Evolutionary conservation across 768 basidiomycete species (phyloP).

Genomic region (Boletellus emodensis): DNA sequence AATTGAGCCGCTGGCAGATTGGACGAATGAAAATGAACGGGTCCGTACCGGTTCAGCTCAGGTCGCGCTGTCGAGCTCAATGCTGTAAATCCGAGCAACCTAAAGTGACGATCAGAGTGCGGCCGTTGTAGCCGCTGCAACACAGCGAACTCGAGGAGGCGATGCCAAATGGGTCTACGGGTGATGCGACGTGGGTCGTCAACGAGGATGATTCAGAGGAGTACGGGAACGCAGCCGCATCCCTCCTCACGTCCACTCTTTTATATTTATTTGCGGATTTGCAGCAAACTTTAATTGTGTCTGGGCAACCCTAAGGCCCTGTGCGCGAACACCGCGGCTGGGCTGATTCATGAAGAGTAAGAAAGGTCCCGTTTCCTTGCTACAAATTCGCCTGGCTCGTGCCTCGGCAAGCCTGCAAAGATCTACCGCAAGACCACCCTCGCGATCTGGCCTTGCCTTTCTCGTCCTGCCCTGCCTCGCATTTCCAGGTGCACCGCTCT

Average conservation of each 20-base stretch:
- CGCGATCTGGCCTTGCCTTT: constrained; percentile 29
- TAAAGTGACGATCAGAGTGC: constrained; percentile 16
- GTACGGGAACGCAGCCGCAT: constrained; percentile 14
- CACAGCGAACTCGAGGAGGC: too few species aligned
- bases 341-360: constrained; percentile 25
- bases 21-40: constrained; percentile 18
- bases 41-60: constrained; percentile 26
- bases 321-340: constrained; percentile 29
- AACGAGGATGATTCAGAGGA: not conserved
- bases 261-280: constrained; percentile 31
- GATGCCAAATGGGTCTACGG: not conserved
- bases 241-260: constrained; percentile 15
- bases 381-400: constrained; percentile 26
- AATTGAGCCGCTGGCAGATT: constrained; percentile 36
- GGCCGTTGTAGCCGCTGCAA: constrained; percentile 7
- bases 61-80: too few species aligned
- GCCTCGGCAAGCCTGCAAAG: constrained; percentile 25
- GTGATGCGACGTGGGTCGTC: too few species aligned
- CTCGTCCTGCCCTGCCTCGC: constrained; percentile 30
- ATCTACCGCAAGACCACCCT: constrained; percentile 15
- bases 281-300: constrained; percentile 30
- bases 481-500: constrained; percentile 44
- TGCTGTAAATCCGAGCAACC: constrained; percentile 1
- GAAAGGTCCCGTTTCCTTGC: constrained; percentile 28
- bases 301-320: constrained; percentile 16